Percentiles rank a stretch among this genome's conserved stretches.
phyloP scores from a whole-genome alignment of 352 stramenopile genomes.

The Globisporangium acanthophoron region DNA sequence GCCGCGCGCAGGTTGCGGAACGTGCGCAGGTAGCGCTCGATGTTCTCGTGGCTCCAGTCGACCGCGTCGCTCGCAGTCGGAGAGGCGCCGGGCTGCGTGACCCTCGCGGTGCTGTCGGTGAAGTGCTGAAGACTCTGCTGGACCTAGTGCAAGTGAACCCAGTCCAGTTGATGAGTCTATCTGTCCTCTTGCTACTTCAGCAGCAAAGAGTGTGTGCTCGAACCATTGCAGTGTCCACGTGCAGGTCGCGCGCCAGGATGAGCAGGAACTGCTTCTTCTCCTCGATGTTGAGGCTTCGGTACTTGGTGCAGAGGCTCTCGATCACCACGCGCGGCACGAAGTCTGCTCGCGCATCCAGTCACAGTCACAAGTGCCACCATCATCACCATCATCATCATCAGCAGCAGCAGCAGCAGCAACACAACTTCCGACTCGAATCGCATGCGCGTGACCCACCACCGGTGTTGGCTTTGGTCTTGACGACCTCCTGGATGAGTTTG shows the following conservation, averaged over 20 bases:
- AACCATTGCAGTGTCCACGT: conserved; percentile 53
- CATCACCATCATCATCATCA: background rate
- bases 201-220: background rate
- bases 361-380: background rate
- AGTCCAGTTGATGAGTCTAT: background rate
- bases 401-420: background rate
- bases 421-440: background rate
- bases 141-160: conserved; percentile 17
- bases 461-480: conserved; percentile 60
- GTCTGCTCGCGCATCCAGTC: conserved; percentile 24
- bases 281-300: conserved; percentile 58
- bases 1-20: conserved; percentile 55
- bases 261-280: conserved; percentile 80
- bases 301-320: conserved; percentile 57
- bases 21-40: conserved; percentile 73
- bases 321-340: conserved; percentile 78
- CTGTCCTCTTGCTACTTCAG: too few relatives aligned
- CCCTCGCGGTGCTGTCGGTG: conserved; percentile 40
- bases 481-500: conserved; percentile 62
- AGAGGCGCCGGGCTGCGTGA: conserved; percentile 6
- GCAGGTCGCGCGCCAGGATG: conserved; percentile 67
- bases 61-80: conserved; percentile 10
- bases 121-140: conserved; percentile 54
- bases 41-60: conserved; percentile 63
- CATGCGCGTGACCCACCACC: conserved; percentile 30